Evolutionary conservation across 1,284 basidiomycete species (phyloP).

Genomic region (Leccinum fuscescens): DNA sequence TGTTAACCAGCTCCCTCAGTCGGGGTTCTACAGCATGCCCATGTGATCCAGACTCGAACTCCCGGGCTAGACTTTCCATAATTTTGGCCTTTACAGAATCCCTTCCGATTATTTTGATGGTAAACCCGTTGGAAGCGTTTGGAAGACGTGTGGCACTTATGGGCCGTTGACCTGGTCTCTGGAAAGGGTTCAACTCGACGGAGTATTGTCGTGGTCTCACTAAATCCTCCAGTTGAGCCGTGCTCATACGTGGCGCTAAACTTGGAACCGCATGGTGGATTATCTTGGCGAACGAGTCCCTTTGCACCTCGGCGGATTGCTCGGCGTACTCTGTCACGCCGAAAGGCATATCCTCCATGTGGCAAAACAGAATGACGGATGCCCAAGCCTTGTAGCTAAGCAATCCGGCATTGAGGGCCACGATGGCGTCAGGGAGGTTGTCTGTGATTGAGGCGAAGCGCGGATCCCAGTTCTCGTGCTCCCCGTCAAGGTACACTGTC

Average conservation of each 20-base stretch:
- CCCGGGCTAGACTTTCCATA: not conserved
- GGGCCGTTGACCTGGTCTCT: conserved; percentile 38
- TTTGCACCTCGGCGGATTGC: conserved; percentile 38
- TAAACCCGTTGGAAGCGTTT: conserved; percentile 39
- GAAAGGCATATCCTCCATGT: conserved; percentile 35
- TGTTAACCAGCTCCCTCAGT: conserved; percentile 15
- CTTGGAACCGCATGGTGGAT: conserved; percentile 25
- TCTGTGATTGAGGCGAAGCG: conserved; percentile 19
- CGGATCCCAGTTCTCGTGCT: conserved; percentile 34
- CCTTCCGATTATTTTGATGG: conserved; percentile 32
- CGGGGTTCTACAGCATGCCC: not conserved
- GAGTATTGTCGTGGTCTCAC: conserved; percentile 30
- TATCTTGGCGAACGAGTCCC: conserved; percentile 28
- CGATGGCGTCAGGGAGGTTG: conserved; percentile 35
- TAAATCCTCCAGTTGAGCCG: conserved; percentile 24
- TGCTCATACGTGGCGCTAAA: conserved; percentile 24
- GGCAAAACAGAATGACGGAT: conserved; percentile 33
- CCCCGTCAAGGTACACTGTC: conserved; percentile 33
- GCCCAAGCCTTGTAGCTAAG: conserved; percentile 37
- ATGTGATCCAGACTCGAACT: not conserved
- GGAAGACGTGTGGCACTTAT: conserved; percentile 33
- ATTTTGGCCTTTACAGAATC: conserved; percentile 9
- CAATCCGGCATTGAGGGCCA: conserved; percentile 41
- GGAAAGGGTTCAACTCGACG: conserved; percentile 39
- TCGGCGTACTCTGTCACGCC: conserved; percentile 43